Conservation (phyloP, 2,329 filamentous ascomycete genomes). For the Ploettnerulaceae sp. region DNA sequence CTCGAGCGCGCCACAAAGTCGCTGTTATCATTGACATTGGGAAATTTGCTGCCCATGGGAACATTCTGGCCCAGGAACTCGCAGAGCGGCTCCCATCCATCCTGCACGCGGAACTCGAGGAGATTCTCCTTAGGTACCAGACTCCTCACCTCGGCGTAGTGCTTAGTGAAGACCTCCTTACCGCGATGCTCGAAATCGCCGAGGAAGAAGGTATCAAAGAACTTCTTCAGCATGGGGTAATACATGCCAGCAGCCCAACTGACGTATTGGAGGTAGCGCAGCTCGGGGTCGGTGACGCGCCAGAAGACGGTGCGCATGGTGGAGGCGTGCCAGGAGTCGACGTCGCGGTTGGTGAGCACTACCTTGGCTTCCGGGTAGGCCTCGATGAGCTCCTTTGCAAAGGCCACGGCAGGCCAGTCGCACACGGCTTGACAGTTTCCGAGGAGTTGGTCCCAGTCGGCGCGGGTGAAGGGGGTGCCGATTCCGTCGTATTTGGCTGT, state of each 20-base stretch:
- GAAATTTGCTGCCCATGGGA: conserved; percentile 35
- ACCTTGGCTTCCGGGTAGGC: conserved; percentile 70
- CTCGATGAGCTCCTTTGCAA: conserved; percentile 64
- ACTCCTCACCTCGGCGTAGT: conserved; percentile 48
- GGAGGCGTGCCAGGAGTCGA: conserved; percentile 51
- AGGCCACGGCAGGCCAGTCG: conserved; percentile 64
- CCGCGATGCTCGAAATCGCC: conserved; percentile 61
- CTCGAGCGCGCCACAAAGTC: conserved; percentile 44
- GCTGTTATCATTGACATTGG: conserved; percentile 44
- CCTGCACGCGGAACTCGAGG: conserved; percentile 40
- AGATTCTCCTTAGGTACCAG: conserved; percentile 40
- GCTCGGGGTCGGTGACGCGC: conserved; percentile 60
- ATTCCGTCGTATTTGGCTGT: conserved; percentile 54
- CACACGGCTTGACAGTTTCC: conserved; percentile 63
- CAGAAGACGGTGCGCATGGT: conserved; percentile 65
- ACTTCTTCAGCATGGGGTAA: conserved; percentile 65
- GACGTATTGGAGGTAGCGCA: conserved; percentile 48
- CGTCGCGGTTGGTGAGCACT: conserved; percentile 61
- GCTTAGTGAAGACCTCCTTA: conserved; percentile 56
- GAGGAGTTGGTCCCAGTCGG: conserved; percentile 65
- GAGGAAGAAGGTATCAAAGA: conserved; percentile 64
- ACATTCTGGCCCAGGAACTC: conserved; percentile 37
- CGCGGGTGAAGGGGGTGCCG: conserved; percentile 57
- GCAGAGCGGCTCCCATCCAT: conserved; percentile 44
- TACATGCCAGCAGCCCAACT: conserved; percentile 65